Evolutionary conservation across 2,329 filamentous ascomycete genomes (phyloP), one percentile per base, ranked within the genome.

Genomic region (Paecilomyces niveus): DNA sequence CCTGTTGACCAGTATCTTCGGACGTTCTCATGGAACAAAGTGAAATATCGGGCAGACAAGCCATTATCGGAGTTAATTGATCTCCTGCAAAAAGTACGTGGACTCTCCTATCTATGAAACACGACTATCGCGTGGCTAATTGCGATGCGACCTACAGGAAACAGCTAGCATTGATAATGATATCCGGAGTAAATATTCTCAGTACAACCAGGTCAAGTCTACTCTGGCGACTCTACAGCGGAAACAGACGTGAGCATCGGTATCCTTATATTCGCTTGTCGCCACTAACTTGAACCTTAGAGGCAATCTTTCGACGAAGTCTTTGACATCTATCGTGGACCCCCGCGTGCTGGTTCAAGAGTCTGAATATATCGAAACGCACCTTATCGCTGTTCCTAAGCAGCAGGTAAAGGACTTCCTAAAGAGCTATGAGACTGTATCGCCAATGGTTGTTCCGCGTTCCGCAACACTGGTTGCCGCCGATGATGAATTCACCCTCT

Each of bases 341-440:
- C 92, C 93, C 8, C 80, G 83, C 57, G 78, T 92, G 59, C 83
- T 96, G 51, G 84, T 97, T 63, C 89, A 89, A 74, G 87, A 96
- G 72, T 97, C 92, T 21, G 94, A 99, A 77, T 97, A 96, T 76
- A 87, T 99, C 67, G 92, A 97, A 78, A 97, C 94, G 31, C 92
- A 97, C 72, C 86, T 99, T 31, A 83, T 99, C 65, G 94, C 90
- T 21, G 90, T 99, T 8, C 94, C 94, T 2, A 85, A 83, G 54
- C 86, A 85, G 65, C 80, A 84, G 58, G 87, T 89, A 68, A 96
- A 95, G 73, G 93, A 97, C 45, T 99, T 96, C 70, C 78, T 95
- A 63, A 88, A 88, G 72, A 85, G 82, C 63, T 99, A 99, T 77
- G 94, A 99, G 76, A 92, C 90, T 1, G 75, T 97, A 58, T 80